A percentile compares a stretch with the other conserved stretches of the same genome.
phyloP scores from a whole-genome alignment of 2,329 filamentous ascomycete genomes.

The Aspergillus candidus region DNA sequence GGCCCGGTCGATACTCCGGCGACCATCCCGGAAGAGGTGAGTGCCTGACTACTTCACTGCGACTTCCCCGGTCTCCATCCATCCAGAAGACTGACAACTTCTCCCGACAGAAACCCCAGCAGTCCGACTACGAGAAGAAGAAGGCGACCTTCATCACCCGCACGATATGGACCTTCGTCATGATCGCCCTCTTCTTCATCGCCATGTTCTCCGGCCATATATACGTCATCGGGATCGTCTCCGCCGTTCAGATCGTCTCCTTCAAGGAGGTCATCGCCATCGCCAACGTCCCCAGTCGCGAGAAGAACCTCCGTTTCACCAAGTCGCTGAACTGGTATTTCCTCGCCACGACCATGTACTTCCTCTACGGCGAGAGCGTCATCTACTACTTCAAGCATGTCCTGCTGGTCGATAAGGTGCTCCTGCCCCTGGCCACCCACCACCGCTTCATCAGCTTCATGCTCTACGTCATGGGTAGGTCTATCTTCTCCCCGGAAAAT shows the following conservation, averaged over 20 bases:
- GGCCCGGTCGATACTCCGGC: slow-evolving; percentile 33
- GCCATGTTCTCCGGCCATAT: slow-evolving; percentile 94
- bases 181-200: slow-evolving; percentile 89
- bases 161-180: slow-evolving; percentile 95
- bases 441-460: slow-evolving; percentile 98
- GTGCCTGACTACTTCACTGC: neutral
- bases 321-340: slow-evolving; percentile 99
- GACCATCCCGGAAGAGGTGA: slow-evolving; percentile 32
- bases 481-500: neutral
- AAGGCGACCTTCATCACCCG: slow-evolving; percentile 96
- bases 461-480: slow-evolving; percentile 88
- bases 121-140: slow-evolving; percentile 91
- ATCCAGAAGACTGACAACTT: slow-evolving; percentile 6
- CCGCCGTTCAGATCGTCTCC: slow-evolving; percentile 87
- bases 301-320: slow-evolving; percentile 84
- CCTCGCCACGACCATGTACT: slow-evolving; percentile 98
- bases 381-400: slow-evolving; percentile 99
- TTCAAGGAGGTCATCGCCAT: slow-evolving; percentile 99
- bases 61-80: neutral
- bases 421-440: slow-evolving; percentile 90
- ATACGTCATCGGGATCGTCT: slow-evolving; percentile 91
- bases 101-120: slow-evolving; percentile 29
- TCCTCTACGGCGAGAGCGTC: slow-evolving; percentile 95
- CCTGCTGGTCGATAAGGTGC: slow-evolving; percentile 84
- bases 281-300: slow-evolving; percentile 85